phyloP scores from a whole-genome alignment of 192 early-diverging fungal genomes.

The Cetraspora pellucida region DNA sequence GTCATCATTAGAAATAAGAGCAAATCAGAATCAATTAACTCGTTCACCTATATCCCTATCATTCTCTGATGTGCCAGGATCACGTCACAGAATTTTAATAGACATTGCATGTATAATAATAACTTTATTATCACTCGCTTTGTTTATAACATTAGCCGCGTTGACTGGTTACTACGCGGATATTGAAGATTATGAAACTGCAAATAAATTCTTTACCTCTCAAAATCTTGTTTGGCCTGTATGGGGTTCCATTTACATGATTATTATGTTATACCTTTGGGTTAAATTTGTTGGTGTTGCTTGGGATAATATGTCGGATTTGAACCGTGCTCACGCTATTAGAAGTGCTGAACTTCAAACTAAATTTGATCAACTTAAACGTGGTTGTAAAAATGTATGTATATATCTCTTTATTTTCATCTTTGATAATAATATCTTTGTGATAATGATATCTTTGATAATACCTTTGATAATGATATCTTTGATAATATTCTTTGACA shows the following conservation, averaged over 20 bases:
- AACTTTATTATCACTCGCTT: background rate
- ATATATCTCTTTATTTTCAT: background rate
- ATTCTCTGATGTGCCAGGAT: background rate
- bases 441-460: too few relatives aligned
- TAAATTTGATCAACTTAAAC: background rate
- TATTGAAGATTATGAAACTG: background rate
- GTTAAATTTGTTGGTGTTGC: background rate
- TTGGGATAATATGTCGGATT: background rate
- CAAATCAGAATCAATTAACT: background rate
- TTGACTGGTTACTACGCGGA: conserved; percentile 20
- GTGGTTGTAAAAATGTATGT: background rate
- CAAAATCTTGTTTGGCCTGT: background rate
- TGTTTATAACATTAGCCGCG: background rate
- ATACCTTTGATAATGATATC: too few relatives aligned
- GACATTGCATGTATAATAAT: background rate
- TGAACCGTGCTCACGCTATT: background rate
- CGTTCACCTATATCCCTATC: background rate
- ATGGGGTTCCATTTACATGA: conserved; percentile 4
- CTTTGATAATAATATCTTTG: too few relatives aligned
- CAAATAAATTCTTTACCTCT: background rate
- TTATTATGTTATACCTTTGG: background rate
- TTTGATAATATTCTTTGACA: background rate
- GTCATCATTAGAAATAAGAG: background rate
- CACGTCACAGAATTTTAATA: background rate
- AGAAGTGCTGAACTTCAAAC: background rate